Percentiles rank a stretch among this genome's conserved stretches.
Evolutionary conservation across 345 rosid species (phyloP).

Genomic region (Camelina hispida): DNA sequence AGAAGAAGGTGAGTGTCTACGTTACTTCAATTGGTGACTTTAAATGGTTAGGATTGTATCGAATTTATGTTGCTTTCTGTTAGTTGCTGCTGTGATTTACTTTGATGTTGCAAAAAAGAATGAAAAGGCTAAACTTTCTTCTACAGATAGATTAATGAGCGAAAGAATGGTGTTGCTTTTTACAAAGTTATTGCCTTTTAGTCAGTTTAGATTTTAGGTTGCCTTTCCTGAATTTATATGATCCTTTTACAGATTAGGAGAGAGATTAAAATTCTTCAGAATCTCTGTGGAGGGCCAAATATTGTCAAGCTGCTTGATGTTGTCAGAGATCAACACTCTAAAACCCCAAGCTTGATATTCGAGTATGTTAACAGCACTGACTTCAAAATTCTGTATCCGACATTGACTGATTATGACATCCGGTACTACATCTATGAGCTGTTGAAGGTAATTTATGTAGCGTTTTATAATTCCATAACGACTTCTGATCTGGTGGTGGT

Average conservation of each 20-base stretch:
- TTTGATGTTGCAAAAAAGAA: neutral
- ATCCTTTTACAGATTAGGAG: conserved; percentile 65
- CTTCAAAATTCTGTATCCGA: conserved; percentile 81
- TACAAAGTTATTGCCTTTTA: neutral
- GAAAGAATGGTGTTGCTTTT: neutral
- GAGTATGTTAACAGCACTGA: conserved; percentile 92
- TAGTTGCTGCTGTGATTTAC: neutral
- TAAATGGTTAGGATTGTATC: neutral
- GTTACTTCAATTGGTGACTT: neutral
- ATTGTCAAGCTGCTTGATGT: conserved; percentile 79
- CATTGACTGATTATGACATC: conserved; percentile 87
- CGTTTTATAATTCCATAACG: neutral
- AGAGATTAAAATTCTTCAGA: conserved; percentile 88
- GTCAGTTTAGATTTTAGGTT: conserved; percentile 3
- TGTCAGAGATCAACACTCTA: conserved; percentile 86
- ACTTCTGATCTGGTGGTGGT: neutral
- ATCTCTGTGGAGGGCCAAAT: conserved; percentile 84
- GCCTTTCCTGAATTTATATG: conserved; percentile 16
- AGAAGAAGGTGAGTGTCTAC: conserved; percentile 66
- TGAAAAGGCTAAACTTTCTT: neutral
- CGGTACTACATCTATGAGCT: conserved; percentile 90
- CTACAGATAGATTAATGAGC: neutral
- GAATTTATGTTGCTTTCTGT: neutral
- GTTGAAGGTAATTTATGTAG: conserved; percentile 58
- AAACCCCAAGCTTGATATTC: conserved; percentile 89